Evolutionary conservation across 2,329 filamentous ascomycete genomes (phyloP), one percentile per base, ranked within the genome.

Genomic region (Aspergillus uvarum): DNA sequence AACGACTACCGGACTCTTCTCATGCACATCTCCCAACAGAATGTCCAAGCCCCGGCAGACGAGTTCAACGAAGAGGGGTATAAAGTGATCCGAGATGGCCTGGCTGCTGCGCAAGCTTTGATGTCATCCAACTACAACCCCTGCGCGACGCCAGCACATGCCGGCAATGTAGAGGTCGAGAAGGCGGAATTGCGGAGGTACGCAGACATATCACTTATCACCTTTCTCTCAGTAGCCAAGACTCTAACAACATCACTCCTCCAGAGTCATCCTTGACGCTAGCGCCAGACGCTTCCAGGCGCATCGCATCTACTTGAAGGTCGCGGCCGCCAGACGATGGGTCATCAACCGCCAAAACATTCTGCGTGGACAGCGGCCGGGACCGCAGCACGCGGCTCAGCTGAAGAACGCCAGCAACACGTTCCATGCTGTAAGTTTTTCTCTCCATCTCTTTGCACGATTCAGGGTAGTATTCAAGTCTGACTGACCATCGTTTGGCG

Each of bases 1-100:
- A 82, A 82, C 63, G 86, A 88, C 75, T 88, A 85, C 70, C 83
- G 85, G 56, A 85, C 83, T 58, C 75, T 87, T 4, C 83, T 87
- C 64, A 73, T 82, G 63, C 84, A 86, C 69, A 84, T 88, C 59
- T 79, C 81, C 31, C 79, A 84, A 61, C 79, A 85, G 60, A 80
- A 81, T 60, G 77, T 80, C 29, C 78, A 79, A 21, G 79, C 81
- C 31, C 77, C 81, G 4, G 76, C 81, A 47, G 82, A 85, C 56
- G 83, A 87, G 63, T 82, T 82, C 70, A 80, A 84, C 65, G 81
- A 85, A 61, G 82, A 86, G 63, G 86, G 85, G 58, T 87, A 85
- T 68, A 77, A 79, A 26, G 73, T 87, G 26, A 77, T 88, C 47
- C 79, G 84, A 58, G 81, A 85, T 67, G 85, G 83, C 68, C 75